phyloP scores from a whole-genome alignment of 352 stramenopile genomes.

The Globisporangium megalacanthum region DNA sequence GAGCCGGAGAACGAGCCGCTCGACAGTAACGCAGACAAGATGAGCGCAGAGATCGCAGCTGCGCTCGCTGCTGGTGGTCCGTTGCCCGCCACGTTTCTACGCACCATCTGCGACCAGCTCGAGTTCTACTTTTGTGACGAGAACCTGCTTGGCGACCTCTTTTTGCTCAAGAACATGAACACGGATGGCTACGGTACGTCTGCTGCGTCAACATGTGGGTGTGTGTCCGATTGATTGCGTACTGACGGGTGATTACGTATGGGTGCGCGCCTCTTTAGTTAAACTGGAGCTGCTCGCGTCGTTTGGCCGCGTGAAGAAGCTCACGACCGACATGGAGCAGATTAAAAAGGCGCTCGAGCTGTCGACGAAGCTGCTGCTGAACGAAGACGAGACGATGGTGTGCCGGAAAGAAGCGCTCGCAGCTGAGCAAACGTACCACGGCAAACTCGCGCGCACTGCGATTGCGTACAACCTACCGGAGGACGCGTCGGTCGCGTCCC shows the following conservation, averaged over 20 bases:
- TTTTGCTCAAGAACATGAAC: constrained; percentile 89
- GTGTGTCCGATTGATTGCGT: no score
- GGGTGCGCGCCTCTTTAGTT: constrained; percentile 23
- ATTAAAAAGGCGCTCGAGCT: constrained; percentile 80
- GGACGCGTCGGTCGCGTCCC: constrained; percentile 75
- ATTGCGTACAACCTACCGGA: constrained; percentile 87
- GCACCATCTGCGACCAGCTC: constrained; percentile 84
- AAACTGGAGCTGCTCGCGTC: constrained; percentile 81
- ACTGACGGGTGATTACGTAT: no score
- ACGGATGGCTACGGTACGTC: constrained; percentile 76
- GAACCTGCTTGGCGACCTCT: constrained; percentile 80
- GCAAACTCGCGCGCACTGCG: constrained; percentile 76
- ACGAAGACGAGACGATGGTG: constrained; percentile 78
- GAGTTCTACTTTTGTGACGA: constrained; percentile 89
- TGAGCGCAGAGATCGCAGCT: constrained; percentile 7
- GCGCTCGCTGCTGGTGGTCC: constrained; percentile 23
- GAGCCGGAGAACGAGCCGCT: constrained; percentile 42
- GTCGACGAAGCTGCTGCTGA: constrained; percentile 81
- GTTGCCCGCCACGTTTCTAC: constrained; percentile 74
- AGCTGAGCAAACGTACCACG: constrained; percentile 81
- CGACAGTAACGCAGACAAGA: constrained; percentile 23
- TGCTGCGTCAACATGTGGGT: no score
- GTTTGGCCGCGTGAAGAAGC: constrained; percentile 84
- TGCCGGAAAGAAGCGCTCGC: constrained; percentile 81
- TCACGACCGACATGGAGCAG: constrained; percentile 78